Conservation (phyloP, 2,329 filamentous ascomycete species). For the Apiospora sp. region DNA sequence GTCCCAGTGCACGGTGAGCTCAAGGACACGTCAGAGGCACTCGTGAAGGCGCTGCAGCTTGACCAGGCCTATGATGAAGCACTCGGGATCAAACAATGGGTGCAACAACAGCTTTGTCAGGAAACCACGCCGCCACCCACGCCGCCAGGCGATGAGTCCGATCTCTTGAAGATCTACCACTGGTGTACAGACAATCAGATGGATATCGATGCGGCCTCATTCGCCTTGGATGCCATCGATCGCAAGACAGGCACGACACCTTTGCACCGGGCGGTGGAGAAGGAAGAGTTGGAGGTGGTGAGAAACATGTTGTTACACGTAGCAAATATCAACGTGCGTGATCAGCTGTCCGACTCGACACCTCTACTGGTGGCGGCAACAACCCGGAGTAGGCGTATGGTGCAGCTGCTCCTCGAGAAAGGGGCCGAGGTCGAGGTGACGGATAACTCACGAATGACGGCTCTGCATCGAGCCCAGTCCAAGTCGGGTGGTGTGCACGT, state of each 20-base stretch:
- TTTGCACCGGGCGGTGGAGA: conserved; percentile 37
- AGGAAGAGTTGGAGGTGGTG: conserved; percentile 37
- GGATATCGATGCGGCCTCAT: conserved; percentile 35
- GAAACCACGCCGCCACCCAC: conserved; percentile 23
- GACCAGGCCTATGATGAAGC: conserved; percentile 39
- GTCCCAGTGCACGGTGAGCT: conserved; percentile 28
- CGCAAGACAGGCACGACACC: conserved; percentile 34
- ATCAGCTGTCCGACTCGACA: conserved; percentile 34
- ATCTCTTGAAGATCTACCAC: conserved; percentile 31
- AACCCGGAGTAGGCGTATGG: conserved; percentile 38
- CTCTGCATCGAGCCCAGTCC: conserved; percentile 40
- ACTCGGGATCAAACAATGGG: conserved; percentile 37
- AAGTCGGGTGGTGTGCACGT: conserved; percentile 35
- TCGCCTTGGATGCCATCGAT: conserved; percentile 38
- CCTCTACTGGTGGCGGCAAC: conserved; percentile 43
- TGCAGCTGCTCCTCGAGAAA: conserved; percentile 38
- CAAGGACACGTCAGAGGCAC: conserved; percentile 36
- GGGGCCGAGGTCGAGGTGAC: conserved; percentile 37
- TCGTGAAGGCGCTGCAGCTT: conserved; percentile 35
- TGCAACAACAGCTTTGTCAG: conserved; percentile 28
- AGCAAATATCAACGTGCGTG: conserved; percentile 34
- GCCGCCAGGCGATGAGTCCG: conserved; percentile 16
- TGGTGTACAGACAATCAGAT: conserved; percentile 42
- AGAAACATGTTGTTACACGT: conserved; percentile 37
- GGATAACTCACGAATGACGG: conserved; percentile 36